These are phyloP conservation scores for Barnettozyma hawaiiensis DNA, from an alignment of 1,139 yeast species.

Conservation along the genomic window DNA sequence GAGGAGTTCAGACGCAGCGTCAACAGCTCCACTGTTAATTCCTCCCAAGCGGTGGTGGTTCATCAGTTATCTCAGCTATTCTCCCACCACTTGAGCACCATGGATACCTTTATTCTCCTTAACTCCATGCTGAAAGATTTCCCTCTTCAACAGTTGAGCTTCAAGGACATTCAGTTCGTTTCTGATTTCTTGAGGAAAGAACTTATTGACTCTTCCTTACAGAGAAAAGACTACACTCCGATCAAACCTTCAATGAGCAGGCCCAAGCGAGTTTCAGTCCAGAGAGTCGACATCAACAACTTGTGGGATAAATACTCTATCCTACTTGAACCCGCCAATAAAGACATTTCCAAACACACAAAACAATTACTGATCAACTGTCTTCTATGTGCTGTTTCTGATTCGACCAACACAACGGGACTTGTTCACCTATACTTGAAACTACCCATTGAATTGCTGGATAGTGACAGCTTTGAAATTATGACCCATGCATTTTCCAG, in stretches of 20 bases:
- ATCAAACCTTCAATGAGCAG: slow-evolving; percentile 7
- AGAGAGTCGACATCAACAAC: slow-evolving; percentile 12
- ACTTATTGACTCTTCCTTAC: slow-evolving; percentile 6
- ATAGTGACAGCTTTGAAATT: slow-evolving; percentile 9
- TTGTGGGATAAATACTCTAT: not conserved
- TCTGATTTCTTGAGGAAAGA: slow-evolving; percentile 6
- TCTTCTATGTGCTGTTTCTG: slow-evolving; percentile 10
- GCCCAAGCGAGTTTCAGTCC: slow-evolving; percentile 11
- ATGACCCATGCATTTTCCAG: slow-evolving; percentile 16
- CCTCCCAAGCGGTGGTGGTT: not conserved
- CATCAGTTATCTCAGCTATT: not conserved
- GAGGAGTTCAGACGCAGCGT: not conserved
- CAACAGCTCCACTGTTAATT: not conserved
- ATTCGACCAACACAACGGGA: slow-evolving; percentile 17
- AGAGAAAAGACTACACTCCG: slow-evolving; percentile 7
- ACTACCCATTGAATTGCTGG: slow-evolving; percentile 6
- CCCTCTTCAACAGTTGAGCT: not conserved
- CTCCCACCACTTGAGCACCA: slow-evolving; percentile 1
- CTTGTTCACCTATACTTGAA: slow-evolving; percentile 14
- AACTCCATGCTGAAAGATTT: not conserved
- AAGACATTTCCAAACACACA: not conserved
- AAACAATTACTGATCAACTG: slow-evolving; percentile 13
- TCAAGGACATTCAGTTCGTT: slow-evolving; percentile 15
- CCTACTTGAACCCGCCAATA: not conserved
- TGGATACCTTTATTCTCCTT: not conserved